Evolutionary conservation across 2,329 filamentous ascomycete species (phyloP).

Genomic region (Fusarium setosum): DNA sequence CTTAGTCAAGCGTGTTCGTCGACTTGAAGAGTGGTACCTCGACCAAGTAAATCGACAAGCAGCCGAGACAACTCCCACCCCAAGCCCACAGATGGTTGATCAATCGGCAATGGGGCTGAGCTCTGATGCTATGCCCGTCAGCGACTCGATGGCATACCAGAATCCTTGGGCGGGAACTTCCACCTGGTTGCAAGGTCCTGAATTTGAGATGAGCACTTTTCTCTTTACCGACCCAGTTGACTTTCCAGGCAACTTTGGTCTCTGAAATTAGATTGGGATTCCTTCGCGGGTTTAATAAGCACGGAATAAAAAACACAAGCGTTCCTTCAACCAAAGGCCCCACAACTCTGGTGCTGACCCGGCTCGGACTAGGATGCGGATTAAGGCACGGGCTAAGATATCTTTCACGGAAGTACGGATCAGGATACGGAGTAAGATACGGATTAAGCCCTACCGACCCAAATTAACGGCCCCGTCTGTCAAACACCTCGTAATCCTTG

Average conservation of each 20-base stretch:
- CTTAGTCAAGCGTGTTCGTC: slow-evolving; percentile 26
- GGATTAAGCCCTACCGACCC: background rate
- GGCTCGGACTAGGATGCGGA: slow-evolving; percentile 10
- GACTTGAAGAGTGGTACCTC: slow-evolving; percentile 35
- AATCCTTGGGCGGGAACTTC: background rate
- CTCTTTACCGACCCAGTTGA: slow-evolving; percentile 33
- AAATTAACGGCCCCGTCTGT: background rate
- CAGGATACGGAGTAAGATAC: slow-evolving; percentile 1
- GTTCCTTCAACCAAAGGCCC: background rate
- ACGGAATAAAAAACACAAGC: background rate
- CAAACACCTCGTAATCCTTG: background rate
- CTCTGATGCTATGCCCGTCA: background rate
- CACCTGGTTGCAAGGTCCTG: slow-evolving; percentile 9
- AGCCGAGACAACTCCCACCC: background rate
- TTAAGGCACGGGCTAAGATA: slow-evolving; percentile 18
- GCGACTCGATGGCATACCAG: background rate
- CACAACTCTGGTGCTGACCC: background rate
- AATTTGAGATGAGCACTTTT: slow-evolving; percentile 23
- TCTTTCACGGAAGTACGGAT: background rate
- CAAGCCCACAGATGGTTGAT: background rate
- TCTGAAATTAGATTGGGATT: background rate
- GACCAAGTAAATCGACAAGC: background rate
- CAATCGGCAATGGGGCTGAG: background rate
- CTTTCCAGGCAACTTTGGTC: slow-evolving; percentile 4
- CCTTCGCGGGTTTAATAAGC: background rate